Conservation (phyloP, 192 early-diverging fungal species). For the Diversispora epigaea region DNA sequence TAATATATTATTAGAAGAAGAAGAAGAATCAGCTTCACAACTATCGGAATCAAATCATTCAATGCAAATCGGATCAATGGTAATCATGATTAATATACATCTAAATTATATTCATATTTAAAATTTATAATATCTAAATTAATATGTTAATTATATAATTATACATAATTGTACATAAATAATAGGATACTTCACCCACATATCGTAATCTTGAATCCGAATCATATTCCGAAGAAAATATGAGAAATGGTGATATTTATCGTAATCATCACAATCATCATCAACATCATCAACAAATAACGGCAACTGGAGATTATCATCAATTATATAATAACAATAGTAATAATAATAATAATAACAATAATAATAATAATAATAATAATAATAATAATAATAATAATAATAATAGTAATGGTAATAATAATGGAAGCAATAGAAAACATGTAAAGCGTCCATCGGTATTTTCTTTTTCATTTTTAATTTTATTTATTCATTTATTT, state of each 20-base stretch:
- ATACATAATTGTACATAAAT: too few relatives aligned
- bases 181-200: too few relatives aligned
- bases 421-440: not conserved
- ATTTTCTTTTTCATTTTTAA: not conserved
- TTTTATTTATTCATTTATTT: too few relatives aligned
- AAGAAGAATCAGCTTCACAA: not conserved
- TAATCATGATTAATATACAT: not conserved
- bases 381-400: not conserved
- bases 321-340: too few relatives aligned
- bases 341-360: not conserved
- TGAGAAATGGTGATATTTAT: constrained; percentile 8
- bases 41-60: not conserved
- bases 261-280: too few relatives aligned
- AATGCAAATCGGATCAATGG: not conserved
- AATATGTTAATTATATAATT: too few relatives aligned
- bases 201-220: not conserved
- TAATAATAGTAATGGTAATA: not conserved
- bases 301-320: too few relatives aligned
- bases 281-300: not conserved
- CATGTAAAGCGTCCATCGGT: not conserved
- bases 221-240: not conserved
- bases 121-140: too few relatives aligned
- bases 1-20: not conserved
- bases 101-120: not conserved
- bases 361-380: not conserved